phyloP scores from a whole-genome alignment of 441 rosid species.

The Kokia cookei region DNA sequence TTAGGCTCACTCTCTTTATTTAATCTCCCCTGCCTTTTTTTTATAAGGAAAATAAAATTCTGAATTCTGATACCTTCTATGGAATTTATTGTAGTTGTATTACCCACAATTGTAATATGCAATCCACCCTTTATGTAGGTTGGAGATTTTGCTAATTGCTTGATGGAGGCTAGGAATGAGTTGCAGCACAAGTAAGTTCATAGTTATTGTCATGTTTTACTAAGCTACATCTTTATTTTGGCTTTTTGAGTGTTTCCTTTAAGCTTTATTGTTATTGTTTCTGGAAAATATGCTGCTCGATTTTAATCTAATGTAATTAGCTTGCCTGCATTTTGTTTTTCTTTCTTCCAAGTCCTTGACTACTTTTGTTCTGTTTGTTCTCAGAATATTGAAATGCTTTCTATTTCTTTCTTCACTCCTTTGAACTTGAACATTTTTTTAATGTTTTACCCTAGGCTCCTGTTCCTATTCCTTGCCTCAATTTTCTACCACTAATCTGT shows the following conservation, averaged over 20 bases:
- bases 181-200: slow-evolving; percentile 71
- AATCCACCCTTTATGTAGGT: slow-evolving; percentile 40
- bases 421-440: not conserved
- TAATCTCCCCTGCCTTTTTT: not conserved
- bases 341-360: not conserved
- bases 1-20: not conserved
- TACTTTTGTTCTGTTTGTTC: not conserved
- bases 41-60: too few species aligned
- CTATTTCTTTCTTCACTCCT: not conserved
- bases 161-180: slow-evolving; percentile 72
- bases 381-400: not conserved
- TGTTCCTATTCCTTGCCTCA: not conserved
- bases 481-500: not conserved
- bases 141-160: slow-evolving; percentile 75
- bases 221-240: not conserved
- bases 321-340: not conserved
- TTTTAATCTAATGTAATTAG: not conserved
- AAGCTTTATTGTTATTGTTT: not conserved
- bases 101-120: not conserved
- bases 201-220: not conserved
- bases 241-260: not conserved
- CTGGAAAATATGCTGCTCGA: not conserved
- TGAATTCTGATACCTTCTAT: not conserved
- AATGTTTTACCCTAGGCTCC: not conserved
- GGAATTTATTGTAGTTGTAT: not conserved